phyloP scores from a whole-genome alignment of 257 asterid species.

The Nicotiana otophora region DNA sequence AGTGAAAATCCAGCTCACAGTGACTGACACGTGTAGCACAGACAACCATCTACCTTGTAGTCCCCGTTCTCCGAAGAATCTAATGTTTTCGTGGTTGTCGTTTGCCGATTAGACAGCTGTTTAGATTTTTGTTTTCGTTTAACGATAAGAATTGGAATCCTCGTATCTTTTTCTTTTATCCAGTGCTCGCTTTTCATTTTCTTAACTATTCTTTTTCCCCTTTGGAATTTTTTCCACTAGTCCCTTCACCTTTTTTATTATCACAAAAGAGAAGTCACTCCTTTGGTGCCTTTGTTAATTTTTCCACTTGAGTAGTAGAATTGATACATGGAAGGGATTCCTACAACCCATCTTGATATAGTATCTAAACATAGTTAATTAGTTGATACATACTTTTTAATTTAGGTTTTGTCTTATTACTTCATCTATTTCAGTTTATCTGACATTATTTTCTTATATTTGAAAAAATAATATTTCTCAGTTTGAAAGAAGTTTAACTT shows the following conservation, averaged over 20 bases:
- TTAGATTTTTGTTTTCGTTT: not conserved
- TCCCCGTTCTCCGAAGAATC: slow-evolving; percentile 14
- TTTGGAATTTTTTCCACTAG: not conserved
- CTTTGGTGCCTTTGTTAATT: too few relatives aligned
- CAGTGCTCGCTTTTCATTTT: not conserved
- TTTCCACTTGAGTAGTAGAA: too few relatives aligned
- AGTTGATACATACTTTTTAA: too few relatives aligned
- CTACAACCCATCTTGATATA: too few relatives aligned
- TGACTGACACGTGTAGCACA: slow-evolving; percentile 28
- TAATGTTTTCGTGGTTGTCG: slow-evolving; percentile 34
- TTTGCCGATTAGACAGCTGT: slow-evolving; percentile 25
- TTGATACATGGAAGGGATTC: too few relatives aligned
- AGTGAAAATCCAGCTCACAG: slow-evolving; percentile 18
- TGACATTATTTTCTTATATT: too few relatives aligned
- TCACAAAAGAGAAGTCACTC: not conserved
- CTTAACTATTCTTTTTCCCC: not conserved
- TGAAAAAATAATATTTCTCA: too few relatives aligned
- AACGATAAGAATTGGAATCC: slow-evolving; percentile 39
- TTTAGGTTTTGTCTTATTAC: too few relatives aligned
- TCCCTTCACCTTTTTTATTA: not conserved
- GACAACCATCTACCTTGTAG: slow-evolving; percentile 2
- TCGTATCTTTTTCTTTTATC: slow-evolving; percentile 34
- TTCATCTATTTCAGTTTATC: too few relatives aligned
- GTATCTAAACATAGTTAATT: too few relatives aligned
- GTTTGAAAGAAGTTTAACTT: too few relatives aligned